A percentile compares a stretch with the other conserved stretches of the same genome.
These are phyloP conservation scores for Hydnomerulius pinastri DNA, from an alignment of 768 basidiomycete species.

Conservation along the genomic window DNA sequence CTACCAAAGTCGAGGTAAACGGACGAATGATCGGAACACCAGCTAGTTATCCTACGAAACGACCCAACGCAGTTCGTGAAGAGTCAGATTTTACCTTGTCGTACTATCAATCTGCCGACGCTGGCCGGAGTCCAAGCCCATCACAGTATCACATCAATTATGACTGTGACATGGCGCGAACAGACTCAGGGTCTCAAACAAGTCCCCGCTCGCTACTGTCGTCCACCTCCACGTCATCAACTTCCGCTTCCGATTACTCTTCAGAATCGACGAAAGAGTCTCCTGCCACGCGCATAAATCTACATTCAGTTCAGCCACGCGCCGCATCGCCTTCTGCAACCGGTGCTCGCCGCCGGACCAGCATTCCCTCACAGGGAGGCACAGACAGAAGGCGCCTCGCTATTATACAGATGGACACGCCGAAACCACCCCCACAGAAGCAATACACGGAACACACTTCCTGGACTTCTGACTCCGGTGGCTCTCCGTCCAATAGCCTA, in stretches of 20 bases:
- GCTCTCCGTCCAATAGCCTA: slow-evolving; percentile 31
- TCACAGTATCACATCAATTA: slow-evolving; percentile 21
- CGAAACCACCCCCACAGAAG: slow-evolving; percentile 21
- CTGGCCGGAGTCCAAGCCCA: slow-evolving; percentile 32
- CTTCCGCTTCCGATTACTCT: slow-evolving; percentile 56
- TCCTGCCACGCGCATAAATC: slow-evolving; percentile 19
- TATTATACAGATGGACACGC: slow-evolving; percentile 60
- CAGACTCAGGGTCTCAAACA: slow-evolving; percentile 11
- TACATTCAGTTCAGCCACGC: slow-evolving; percentile 19
- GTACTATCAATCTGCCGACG: slow-evolving; percentile 58
- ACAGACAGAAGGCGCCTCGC: slow-evolving; percentile 67
- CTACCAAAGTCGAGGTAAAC: not conserved
- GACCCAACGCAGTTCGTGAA: slow-evolving; percentile 9
- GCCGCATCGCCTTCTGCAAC: slow-evolving; percentile 29
- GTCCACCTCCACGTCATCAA: slow-evolving; percentile 28
- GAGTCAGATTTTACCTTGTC: slow-evolving; percentile 50
- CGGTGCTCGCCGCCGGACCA: slow-evolving; percentile 45
- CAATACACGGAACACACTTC: slow-evolving; percentile 15
- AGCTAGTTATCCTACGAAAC: slow-evolving; percentile 4
- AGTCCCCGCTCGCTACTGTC: slow-evolving; percentile 8
- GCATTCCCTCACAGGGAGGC: slow-evolving; percentile 57
- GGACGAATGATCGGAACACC: not conserved
- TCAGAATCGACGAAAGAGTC: slow-evolving; percentile 35
- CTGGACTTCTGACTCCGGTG: slow-evolving; percentile 25
- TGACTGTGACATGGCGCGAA: slow-evolving; percentile 20